Evolutionary conservation across 495 filamentous ascomycete genomes (phyloP).

Genomic region (Aspergillus baeticus): DNA sequence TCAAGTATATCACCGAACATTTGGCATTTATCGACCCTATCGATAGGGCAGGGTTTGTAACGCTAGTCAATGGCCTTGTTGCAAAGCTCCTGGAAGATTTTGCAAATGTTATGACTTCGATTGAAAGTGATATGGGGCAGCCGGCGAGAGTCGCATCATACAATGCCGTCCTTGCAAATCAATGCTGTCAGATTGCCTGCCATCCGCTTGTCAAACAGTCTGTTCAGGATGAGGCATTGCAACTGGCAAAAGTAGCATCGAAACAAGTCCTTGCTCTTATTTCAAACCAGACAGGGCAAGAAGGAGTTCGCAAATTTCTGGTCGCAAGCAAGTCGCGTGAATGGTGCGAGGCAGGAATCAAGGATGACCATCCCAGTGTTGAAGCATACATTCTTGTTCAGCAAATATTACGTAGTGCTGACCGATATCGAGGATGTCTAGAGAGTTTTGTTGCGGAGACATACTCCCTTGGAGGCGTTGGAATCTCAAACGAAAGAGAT

Average conservation of each 20-base stretch:
- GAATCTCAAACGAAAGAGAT: conserved; percentile 35
- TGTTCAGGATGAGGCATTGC: conserved; percentile 22
- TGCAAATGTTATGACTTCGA: conserved; percentile 19
- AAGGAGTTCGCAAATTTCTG: conserved; percentile 58
- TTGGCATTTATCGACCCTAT: conserved; percentile 54
- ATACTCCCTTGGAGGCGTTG: conserved; percentile 5
- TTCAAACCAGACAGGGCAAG: conserved; percentile 37
- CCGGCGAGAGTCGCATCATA: conserved; percentile 31
- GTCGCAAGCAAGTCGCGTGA: conserved; percentile 54
- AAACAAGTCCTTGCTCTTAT: conserved; percentile 41
- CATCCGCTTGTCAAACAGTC: conserved; percentile 32
- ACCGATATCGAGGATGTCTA: conserved; percentile 27
- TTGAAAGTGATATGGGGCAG: conserved; percentile 16
- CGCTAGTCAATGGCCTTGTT: conserved; percentile 29
- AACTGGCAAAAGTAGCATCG: conserved; percentile 30
- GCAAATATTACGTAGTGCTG: conserved; percentile 52
- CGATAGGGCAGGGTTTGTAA: conserved; percentile 42
- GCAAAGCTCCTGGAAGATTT: conserved; percentile 30
- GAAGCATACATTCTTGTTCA: conserved; percentile 68
- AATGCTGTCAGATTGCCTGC: conserved; percentile 39
- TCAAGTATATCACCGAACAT: conserved; percentile 47
- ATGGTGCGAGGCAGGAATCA: conserved; percentile 65
- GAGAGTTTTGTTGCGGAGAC: conserved; percentile 54
- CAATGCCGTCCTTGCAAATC: conserved; percentile 40
- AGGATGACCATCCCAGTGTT: conserved; percentile 51